Evolutionary conservation across 495 filamentous ascomycete species (phyloP).

Genomic region (Cenococcum geophilum): DNA sequence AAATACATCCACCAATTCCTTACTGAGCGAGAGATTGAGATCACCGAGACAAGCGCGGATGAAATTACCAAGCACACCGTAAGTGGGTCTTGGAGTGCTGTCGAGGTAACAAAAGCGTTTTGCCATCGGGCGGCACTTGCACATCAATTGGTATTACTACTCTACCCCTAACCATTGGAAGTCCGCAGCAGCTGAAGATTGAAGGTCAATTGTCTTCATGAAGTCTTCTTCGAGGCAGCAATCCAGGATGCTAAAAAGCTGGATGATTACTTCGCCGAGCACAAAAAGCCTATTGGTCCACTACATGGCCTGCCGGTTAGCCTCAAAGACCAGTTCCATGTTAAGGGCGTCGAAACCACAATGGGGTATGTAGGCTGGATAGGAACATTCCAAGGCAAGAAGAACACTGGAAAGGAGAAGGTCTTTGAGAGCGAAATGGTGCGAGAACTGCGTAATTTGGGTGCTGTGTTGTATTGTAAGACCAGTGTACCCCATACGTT

Average conservation of each 20-base stretch:
- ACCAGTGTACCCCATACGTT: constrained; percentile 56
- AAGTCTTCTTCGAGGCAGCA: constrained; percentile 39
- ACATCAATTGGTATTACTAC: constrained; percentile 41
- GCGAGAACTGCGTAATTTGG: constrained; percentile 47
- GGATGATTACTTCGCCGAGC: constrained; percentile 34
- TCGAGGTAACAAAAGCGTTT: constrained; percentile 40
- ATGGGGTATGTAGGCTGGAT: constrained; percentile 51
- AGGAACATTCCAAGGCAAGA: constrained; percentile 39
- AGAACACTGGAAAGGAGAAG: constrained; percentile 32
- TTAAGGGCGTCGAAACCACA: constrained; percentile 57
- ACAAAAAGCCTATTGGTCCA: constrained; percentile 41
- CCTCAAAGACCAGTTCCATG: constrained; percentile 66
- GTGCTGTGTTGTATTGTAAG: constrained; percentile 62
- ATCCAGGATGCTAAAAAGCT: constrained; percentile 33
- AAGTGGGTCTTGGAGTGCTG: constrained; percentile 37
- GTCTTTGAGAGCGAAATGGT: constrained; percentile 39
- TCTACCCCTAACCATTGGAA: not conserved
- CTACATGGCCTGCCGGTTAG: constrained; percentile 62
- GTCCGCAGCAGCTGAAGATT: constrained; percentile 3
- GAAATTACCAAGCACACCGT: constrained; percentile 35
- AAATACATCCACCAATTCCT: constrained; percentile 54
- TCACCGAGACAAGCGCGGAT: constrained; percentile 40
- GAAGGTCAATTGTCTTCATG: constrained; percentile 38
- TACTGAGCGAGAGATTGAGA: constrained; percentile 46
- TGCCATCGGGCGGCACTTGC: constrained; percentile 41